These are phyloP conservation scores for Paramecium octaurelia DNA, from an alignment of 73 alveolate genomes.

Conservation along the genomic window DNA sequence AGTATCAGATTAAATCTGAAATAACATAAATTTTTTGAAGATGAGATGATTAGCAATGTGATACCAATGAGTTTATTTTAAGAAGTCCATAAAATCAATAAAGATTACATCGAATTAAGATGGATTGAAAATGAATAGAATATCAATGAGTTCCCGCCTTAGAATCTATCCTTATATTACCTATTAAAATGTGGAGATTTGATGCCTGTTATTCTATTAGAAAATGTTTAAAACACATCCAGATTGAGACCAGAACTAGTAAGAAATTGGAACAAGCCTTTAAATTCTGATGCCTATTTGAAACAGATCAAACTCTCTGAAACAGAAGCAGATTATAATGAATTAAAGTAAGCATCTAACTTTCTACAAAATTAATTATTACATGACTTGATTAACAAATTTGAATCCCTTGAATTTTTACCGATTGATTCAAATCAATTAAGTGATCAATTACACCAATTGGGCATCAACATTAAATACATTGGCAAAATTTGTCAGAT, in stretches of 20 bases:
- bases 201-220: background rate
- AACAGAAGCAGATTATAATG: background rate
- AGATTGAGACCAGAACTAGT: constrained; percentile 25
- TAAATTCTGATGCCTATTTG: background rate
- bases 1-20: background rate
- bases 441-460: background rate
- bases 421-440: background rate
- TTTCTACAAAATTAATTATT: background rate
- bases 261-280: background rate
- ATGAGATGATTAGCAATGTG: background rate
- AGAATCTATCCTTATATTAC: background rate
- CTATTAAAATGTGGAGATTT: constrained; percentile 28
- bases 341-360: background rate
- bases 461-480: background rate
- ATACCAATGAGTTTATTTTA: background rate
- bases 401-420: background rate
- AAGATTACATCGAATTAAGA: constrained; percentile 36
- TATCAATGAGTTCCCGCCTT: background rate
- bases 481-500: background rate
- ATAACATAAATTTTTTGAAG: constrained; percentile 2
- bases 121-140: constrained; percentile 13
- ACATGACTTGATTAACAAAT: background rate
- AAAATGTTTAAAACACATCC: background rate
- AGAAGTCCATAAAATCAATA: background rate
- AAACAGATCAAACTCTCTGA: background rate